Evolutionary conservation across 495 filamentous ascomycete species (phyloP), one percentile per base, ranked within the genome.

Genomic region (Astrothelium macrocarpum): DNA sequence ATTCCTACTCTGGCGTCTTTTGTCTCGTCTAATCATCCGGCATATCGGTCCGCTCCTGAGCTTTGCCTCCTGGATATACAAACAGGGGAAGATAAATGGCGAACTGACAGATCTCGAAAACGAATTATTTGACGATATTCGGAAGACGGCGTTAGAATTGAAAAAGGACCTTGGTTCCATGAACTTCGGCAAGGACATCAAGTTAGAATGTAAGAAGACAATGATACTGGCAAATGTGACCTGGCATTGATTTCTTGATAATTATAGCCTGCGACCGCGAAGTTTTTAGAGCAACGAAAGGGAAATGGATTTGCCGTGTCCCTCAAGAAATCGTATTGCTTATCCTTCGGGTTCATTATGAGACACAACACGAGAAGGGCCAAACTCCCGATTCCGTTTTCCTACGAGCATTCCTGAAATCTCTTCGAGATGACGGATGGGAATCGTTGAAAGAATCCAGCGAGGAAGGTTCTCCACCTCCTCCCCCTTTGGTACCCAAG

Each of bases 1-100:
- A 5, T 56, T 56, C 25, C n/a, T n/a, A 29, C 49, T 56, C 29
- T 56, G 49, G 49, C 49, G 2, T 56, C n/a, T 56, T 56, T 56
- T 56, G 49, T 56, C 49, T 20, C 49, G n/a, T 29, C 23, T 56
- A 25, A 56, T 56, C 49, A 16, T 3, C 9, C 49, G 29, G 49
- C 25, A 56, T 29, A 56, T 29, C 25, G n/a, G 20, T 5, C 1
- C 25, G 25, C 25, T 56, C 23, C 7, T 3, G 23, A 16, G 49
- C n/a, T 56, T 56, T 56, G 25, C 29, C 49, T 28, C 2, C 7
- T 56, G 25, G 23, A 29, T 29, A 56, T n/a, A 29, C 23, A 4
- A 56, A 29, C 9, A 29, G 20, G 11, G n/a, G 16, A 29, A 28
- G n/a, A 29, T 9, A 29, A 2, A 20, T 56, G 25, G 29, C n/a